These are phyloP conservation scores for Starmerella asiatica DNA, from an alignment of 805 yeast genomes.

Conservation along the genomic window DNA sequence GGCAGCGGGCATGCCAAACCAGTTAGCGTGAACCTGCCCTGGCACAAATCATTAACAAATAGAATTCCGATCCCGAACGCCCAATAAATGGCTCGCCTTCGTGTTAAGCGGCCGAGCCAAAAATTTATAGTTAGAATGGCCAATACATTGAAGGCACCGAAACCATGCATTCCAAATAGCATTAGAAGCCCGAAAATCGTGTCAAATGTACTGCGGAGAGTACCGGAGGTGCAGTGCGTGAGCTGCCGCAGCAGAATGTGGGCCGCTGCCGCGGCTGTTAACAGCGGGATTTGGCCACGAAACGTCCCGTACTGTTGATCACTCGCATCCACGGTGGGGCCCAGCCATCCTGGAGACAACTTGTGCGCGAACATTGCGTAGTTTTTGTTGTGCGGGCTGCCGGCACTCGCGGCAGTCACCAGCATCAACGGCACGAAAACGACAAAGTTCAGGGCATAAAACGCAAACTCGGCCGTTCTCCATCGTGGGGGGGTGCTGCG, in stretches of 20 bases:
- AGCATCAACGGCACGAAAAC: constrained; percentile 72
- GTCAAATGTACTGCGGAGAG: constrained; percentile 47
- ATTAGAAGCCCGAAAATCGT: constrained; percentile 55
- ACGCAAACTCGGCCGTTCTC: constrained; percentile 59
- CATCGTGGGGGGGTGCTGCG: constrained; percentile 42
- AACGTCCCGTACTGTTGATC: constrained; percentile 82
- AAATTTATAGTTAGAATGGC: constrained; percentile 45
- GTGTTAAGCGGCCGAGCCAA: constrained; percentile 27
- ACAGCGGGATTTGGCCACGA: constrained; percentile 59
- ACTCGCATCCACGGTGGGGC: constrained; percentile 67
- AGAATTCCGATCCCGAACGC: constrained; percentile 62
- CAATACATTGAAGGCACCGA: constrained; percentile 48
- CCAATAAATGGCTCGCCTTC: constrained; percentile 41
- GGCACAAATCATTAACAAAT: constrained; percentile 59
- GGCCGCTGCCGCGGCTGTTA: constrained; percentile 39
- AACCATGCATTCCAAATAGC: constrained; percentile 66
- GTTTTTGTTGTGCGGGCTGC: constrained; percentile 46
- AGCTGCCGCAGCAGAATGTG: constrained; percentile 44
- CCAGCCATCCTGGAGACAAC: constrained; percentile 77
- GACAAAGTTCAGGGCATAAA: constrained; percentile 51
- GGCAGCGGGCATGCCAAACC: constrained; percentile 68
- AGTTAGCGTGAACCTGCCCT: constrained; percentile 38
- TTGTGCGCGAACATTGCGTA: constrained; percentile 48
- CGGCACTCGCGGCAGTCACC: constrained; percentile 53
- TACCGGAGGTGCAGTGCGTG: constrained; percentile 12